Evolutionary conservation across 305 asterid species (phyloP).

Genomic region (Fraxinus baroniana): DNA sequence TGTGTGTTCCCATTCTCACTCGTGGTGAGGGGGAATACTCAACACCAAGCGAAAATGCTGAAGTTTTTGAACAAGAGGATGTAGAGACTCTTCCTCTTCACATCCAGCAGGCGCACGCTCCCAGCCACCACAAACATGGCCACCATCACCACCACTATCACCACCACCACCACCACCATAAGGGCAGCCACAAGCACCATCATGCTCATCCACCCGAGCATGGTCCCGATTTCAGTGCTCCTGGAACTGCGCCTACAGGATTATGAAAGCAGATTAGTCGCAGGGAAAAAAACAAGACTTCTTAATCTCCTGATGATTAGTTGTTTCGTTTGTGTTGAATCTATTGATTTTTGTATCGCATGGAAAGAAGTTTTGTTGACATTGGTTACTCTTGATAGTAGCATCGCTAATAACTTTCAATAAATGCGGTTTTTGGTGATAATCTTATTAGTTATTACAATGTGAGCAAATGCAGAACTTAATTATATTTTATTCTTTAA

Average conservation of each 20-base stretch:
- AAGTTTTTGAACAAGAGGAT: neutral
- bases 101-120: neutral
- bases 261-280: neutral
- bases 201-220: slow-evolving; percentile 10
- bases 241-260: neutral
- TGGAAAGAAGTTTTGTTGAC: neutral
- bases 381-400: neutral
- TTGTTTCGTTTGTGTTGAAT: neutral
- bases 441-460: neutral
- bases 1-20: neutral
- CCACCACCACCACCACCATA: neutral
- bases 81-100: neutral
- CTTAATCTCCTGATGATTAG: neutral
- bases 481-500: neutral
- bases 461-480: too few relatives aligned
- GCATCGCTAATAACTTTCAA: neutral
- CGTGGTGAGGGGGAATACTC: neutral
- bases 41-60: neutral
- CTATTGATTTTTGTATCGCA: neutral
- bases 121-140: neutral
- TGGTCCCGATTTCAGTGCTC: neutral
- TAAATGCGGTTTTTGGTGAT: neutral
- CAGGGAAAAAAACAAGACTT: neutral
- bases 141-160: neutral
- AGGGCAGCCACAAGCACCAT: neutral